These are phyloP conservation scores for Xerocomus amazonicus DNA, from an alignment of 1,284 basidiomycete genomes.

Conservation along the genomic window DNA sequence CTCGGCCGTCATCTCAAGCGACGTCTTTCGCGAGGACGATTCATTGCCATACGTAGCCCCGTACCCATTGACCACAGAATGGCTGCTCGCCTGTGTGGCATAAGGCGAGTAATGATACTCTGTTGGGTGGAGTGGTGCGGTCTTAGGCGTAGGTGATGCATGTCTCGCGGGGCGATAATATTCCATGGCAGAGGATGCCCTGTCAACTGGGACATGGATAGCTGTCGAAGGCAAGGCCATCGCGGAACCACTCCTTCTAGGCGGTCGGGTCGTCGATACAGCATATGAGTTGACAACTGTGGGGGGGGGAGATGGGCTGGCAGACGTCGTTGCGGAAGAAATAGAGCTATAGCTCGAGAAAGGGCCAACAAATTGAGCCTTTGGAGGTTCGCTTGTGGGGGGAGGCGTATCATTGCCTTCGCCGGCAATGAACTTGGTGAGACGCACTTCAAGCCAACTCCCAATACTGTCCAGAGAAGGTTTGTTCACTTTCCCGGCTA, in stretches of 20 bases:
- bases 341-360: conserved; percentile 96
- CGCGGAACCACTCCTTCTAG: conserved; percentile 60
- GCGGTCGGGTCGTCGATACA: conserved; percentile 39
- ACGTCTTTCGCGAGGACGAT: conserved; percentile 27
- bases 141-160: conserved; percentile 42
- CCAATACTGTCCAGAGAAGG: conserved; percentile 92
- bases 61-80: conserved; percentile 28
- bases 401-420: conserved; percentile 58
- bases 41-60: conserved; percentile 24
- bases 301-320: conserved; percentile 69
- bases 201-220: conserved; percentile 52
- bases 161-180: conserved; percentile 49
- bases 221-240: conserved; percentile 49
- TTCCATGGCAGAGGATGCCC: conserved; percentile 76
- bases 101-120: conserved; percentile 29
- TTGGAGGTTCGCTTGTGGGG: conserved; percentile 37
- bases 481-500: conserved; percentile 75
- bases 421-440: conserved; percentile 96
- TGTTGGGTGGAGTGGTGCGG: conserved; percentile 28
- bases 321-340: conserved; percentile 73
- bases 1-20: conserved; percentile 34
- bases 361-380: conserved; percentile 63
- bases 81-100: conserved; percentile 30
- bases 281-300: conserved; percentile 47
- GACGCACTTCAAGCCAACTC: conserved; percentile 89